phyloP scores from a whole-genome alignment of 139 green algal species.

The Spirogloea muscicola region DNA sequence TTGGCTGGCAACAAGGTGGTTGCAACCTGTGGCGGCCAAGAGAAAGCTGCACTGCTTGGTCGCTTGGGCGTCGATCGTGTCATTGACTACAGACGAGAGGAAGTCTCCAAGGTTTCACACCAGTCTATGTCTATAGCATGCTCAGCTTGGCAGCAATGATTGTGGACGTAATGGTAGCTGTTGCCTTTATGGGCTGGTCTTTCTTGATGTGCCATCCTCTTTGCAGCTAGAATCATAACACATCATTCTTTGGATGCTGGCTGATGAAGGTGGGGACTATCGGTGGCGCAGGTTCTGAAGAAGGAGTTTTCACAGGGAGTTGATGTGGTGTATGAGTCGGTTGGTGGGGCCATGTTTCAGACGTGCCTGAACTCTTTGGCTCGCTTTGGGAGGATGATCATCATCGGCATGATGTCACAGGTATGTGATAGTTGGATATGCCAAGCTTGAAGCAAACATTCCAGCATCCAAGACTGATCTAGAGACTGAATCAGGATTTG shows the following conservation, averaged over 20 bases:
- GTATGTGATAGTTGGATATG: too few relatives aligned
- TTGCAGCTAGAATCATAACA: too few relatives aligned
- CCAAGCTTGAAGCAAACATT: too few relatives aligned
- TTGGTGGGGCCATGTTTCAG: conserved; percentile 74
- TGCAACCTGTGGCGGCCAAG: conserved; percentile 70
- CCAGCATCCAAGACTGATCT: too few relatives aligned
- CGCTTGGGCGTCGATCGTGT: conserved; percentile 74
- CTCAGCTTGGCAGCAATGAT: background rate
- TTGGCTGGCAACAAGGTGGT: conserved; percentile 77
- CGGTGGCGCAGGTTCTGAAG: conserved; percentile 55
- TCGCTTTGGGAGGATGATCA: conserved; percentile 9
- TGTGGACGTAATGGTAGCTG: too few relatives aligned
- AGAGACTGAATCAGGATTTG: too few relatives aligned
- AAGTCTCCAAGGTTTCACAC: background rate
- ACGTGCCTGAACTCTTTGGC: conserved; percentile 62
- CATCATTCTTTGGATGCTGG: too few relatives aligned
- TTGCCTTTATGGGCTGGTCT: too few relatives aligned
- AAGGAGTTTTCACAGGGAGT: conserved; percentile 60
- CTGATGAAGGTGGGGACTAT: background rate
- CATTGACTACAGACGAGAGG: conserved; percentile 77
- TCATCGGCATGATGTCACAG: conserved; percentile 54
- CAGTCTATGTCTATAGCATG: background rate
- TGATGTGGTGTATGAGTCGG: conserved; percentile 66
- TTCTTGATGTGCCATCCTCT: too few relatives aligned
- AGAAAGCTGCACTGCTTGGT: conserved; percentile 73